Evolutionary conservation across 352 stramenopile genomes (phyloP), one percentile per base, ranked within the genome.

Genomic region (Hyaloperonospora brassicae): DNA sequence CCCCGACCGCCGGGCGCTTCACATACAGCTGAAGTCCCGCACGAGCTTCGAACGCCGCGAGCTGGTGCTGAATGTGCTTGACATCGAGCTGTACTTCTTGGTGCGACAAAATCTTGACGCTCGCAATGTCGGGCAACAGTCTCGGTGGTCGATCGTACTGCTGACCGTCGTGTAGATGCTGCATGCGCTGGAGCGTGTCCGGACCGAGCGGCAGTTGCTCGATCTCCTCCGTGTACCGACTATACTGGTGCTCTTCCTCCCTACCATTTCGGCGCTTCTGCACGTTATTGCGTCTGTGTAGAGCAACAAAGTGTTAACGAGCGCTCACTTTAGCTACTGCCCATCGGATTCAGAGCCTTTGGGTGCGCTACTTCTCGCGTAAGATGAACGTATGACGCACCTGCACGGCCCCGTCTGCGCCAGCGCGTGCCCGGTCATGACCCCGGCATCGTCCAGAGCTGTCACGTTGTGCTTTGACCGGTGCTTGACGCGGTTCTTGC

Each of bases 81-180:
- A 89, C 58, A 52, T 89, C 79, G 13, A 59, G 46, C 48, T 73
- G 66, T 13, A 73, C 70, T 45, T 89, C 79, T 9, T 68, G 72
- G 6, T 50, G 49, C 6, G 73, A 68, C 5, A 89, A 61, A 47
- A 64, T 58, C 39, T 71, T 71, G 45, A 89, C 71, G 42, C 76
- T 73, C n/a, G 67, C 55, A 42, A 87, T 78, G 5, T 84, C 72
- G 0, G 79, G 79, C 45, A 89, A 52, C 17, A 80, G 52, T 38
- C 76, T 67, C 34, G 72, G 70, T 27, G 67, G 63, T 24, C 62
- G 68, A 49, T 76, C 60, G 57, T 89, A 87, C 38, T 54, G 59
- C 31, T 66, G 56, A 12, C 69, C 64, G 24, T 76, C 50, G 5
- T 74, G 55, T 17, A 62, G 22, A 41, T 60, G 61, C 47, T 81